These are phyloP conservation scores for Lactifluus piperatus DNA, from an alignment of 768 basidiomycete species.

Conservation along the genomic window DNA sequence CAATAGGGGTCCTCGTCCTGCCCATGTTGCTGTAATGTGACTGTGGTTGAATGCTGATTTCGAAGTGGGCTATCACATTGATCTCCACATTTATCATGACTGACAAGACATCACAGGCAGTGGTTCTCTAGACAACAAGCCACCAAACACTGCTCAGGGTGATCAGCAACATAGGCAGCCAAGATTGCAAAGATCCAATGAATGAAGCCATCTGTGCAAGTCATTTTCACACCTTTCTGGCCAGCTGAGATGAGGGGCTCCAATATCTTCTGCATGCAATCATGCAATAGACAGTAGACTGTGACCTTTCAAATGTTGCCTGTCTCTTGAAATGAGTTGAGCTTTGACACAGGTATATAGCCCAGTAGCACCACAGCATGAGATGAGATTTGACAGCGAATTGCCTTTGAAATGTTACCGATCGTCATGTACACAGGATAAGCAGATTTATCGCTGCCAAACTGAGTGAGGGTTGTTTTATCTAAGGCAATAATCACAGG, in stretches of 20 bases:
- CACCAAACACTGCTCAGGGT: slow-evolving; percentile 6
- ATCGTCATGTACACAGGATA: slow-evolving; percentile 28
- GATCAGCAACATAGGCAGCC: not conserved
- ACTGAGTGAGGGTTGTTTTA: not conserved
- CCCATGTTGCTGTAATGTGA: too few species aligned
- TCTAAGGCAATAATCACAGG: not conserved
- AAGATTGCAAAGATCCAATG: not conserved
- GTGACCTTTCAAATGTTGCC: too few species aligned
- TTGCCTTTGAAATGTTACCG: slow-evolving; percentile 1
- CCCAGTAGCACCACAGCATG: slow-evolving; percentile 22
- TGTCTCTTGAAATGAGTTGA: slow-evolving; percentile 1
- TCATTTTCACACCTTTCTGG: slow-evolving; percentile 16
- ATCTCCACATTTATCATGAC: not conserved
- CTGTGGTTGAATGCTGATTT: not conserved
- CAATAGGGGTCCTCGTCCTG: too few species aligned
- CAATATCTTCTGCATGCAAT: slow-evolving; percentile 14
- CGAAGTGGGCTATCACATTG: not conserved
- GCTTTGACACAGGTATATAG: slow-evolving; percentile 21
- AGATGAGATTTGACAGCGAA: slow-evolving; percentile 20
- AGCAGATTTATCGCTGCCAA: slow-evolving; percentile 14
- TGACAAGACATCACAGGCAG: not conserved
- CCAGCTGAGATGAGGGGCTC: slow-evolving; percentile 13
- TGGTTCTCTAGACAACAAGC: not conserved
- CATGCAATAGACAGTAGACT: slow-evolving; percentile 18
- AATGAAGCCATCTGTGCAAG: slow-evolving; percentile 13